Base-by-base conservation (phyloP, 805 yeast species). In the Kodamaea leandrae region DNA sequence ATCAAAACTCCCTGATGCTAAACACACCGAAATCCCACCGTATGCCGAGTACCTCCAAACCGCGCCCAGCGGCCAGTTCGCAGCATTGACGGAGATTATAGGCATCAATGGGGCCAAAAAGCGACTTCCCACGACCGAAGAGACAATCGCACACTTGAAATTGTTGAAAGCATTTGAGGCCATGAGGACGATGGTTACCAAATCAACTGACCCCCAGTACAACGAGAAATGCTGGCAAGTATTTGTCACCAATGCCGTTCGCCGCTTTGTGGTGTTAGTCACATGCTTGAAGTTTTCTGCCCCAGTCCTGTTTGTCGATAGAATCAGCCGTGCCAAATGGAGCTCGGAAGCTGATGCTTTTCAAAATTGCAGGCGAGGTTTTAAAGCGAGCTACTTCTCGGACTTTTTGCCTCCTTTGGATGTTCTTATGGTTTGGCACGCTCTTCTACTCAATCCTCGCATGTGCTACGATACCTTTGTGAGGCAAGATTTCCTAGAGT, bases 401-500 rank as follows among this genome's bases (percentile, higher is more conserved):
- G 13, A 24, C 14, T 8, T 45, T 12, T 25, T 51, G 13, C 59
- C 60, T 2, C 58, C 59, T 3, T 41, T 57, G 25, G 61, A 57
- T 37, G 49, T 57, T 2, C 17, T 54, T 15, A 43, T 55, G 52
- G 53, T 57, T 12, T 57, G 60, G 61, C 53, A 57, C 32, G 43
- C 56, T 1, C 52, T 54, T 30, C 30, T 54, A 28, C 43, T 54
- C 30, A 53, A 55, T 25, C 55, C 59, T 2, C 37, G 40, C 23
- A 16, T 50, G 1, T 46, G 41, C 32, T 47, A 50, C 34, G 56
- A 54, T 20, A 41, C 36, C 5, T 46, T 48, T 20, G 40, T 36
- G 9, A 44, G 54, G 16, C 48, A 47, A 34, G 25, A 46, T 28
- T 47, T 53, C 18, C 15, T 44, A 7, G 40, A 42, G 29, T 52